Conservation (phyloP, 441 rosid species). For the Erodium trifolium region DNA sequence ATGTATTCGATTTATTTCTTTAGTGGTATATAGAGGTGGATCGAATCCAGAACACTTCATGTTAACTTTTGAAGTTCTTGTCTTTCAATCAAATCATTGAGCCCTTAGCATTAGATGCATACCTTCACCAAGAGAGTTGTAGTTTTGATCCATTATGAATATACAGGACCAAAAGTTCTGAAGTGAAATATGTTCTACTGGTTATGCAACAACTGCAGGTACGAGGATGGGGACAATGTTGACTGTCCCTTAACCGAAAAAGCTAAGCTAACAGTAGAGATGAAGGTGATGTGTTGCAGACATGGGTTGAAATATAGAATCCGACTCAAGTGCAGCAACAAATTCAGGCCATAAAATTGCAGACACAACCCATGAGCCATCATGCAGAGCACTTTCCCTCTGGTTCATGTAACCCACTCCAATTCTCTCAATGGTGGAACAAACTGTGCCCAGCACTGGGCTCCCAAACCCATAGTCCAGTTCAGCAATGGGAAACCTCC, state of each 20-base stretch:
- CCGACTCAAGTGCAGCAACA: conserved; percentile 61
- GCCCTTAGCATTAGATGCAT: too few relatives aligned
- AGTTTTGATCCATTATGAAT: neutral
- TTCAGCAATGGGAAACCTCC: conserved; percentile 61
- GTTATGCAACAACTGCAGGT: too few relatives aligned
- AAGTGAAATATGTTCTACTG: too few relatives aligned
- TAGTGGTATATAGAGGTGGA: neutral
- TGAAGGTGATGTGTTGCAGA: conserved; percentile 45
- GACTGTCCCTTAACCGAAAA: too few relatives aligned
- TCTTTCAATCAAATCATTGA: too few relatives aligned
- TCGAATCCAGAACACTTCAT: too few relatives aligned
- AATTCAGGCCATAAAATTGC: conserved; percentile 73
- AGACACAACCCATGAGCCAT: conserved; percentile 73
- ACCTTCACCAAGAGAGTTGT: neutral
- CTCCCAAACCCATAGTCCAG: conserved; percentile 76
- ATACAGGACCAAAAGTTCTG: too few relatives aligned
- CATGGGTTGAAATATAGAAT: conserved; percentile 67
- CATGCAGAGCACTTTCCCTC: conserved; percentile 55
- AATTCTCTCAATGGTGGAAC: conserved; percentile 49
- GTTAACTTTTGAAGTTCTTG: neutral
- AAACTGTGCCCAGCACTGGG: conserved; percentile 55
- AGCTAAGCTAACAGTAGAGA: conserved; percentile 16
- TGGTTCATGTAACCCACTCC: conserved; percentile 78
- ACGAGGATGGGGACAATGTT: too few relatives aligned
- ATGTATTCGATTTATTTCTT: neutral